Evolutionary conservation across 1,284 basidiomycete genomes (phyloP).

Genomic region (Spongispora temasekensis): DNA sequence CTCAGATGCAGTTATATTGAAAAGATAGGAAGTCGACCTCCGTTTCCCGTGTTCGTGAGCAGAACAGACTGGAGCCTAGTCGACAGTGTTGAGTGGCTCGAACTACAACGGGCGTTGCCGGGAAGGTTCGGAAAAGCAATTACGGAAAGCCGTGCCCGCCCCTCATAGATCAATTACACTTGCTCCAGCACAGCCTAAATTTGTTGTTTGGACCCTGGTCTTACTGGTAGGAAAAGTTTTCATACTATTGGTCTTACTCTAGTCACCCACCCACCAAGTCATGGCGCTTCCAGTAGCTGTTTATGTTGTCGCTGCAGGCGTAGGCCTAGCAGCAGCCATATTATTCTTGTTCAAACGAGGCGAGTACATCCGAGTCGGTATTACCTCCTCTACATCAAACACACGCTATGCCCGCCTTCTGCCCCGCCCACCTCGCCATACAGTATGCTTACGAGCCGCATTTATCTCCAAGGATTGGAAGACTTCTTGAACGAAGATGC

Average conservation of each 20-base stretch:
- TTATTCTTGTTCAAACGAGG: constrained; percentile 50
- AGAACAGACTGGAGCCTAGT: too few species aligned
- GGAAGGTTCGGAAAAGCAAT: too few species aligned
- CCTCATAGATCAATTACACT: too few species aligned
- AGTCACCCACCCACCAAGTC: constrained; percentile 4
- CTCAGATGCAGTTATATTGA: too few species aligned
- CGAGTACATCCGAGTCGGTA: constrained; percentile 20
- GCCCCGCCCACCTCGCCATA: not conserved
- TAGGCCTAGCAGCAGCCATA: constrained; percentile 42
- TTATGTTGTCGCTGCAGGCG: constrained; percentile 43
- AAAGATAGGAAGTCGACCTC: too few species aligned
- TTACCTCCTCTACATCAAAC: constrained; percentile 3
- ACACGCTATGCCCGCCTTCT: constrained; percentile 19
- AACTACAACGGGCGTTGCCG: too few species aligned
- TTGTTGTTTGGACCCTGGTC: too few species aligned
- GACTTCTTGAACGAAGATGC: constrained; percentile 43
- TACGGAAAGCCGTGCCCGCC: too few species aligned
- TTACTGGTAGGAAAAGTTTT: too few species aligned
- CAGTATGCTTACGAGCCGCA: constrained; percentile 68
- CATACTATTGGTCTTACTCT: constrained; percentile 4
- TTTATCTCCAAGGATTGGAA: constrained; percentile 53
- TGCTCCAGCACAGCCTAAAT: too few species aligned
- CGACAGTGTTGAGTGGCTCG: too few species aligned
- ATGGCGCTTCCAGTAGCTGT: constrained; percentile 38
- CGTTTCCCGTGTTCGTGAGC: too few species aligned